Conservation (phyloP, 768 basidiomycete species). For the Pleurotus platypus region DNA sequence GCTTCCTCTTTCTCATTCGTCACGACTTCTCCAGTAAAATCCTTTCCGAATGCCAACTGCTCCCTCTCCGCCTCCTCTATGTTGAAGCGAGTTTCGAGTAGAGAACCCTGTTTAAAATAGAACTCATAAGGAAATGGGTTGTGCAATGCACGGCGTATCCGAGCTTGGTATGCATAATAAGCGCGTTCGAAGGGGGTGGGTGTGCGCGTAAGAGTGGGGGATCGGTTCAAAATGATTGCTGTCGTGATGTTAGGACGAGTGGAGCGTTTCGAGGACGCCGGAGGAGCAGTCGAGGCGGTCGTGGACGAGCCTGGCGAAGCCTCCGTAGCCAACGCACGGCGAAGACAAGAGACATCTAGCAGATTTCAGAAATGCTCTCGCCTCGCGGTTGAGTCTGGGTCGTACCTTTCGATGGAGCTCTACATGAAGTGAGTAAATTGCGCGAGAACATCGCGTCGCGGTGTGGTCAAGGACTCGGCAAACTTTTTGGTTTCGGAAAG, state of each 20-base stretch:
- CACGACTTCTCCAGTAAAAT: constrained; percentile 47
- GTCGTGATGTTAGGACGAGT: constrained; percentile 43
- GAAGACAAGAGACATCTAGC: constrained; percentile 13
- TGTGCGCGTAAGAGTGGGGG: constrained; percentile 70
- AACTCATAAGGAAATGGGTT: constrained; percentile 88
- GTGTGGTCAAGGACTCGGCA: background rate
- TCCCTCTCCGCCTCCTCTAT: constrained; percentile 74
- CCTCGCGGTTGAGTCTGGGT: background rate
- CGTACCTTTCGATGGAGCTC: constrained; percentile 24
- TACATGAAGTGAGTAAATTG: constrained; percentile 25
- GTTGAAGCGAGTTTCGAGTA: constrained; percentile 78
- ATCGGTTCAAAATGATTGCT: constrained; percentile 73
- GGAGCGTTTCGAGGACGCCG: constrained; percentile 23
- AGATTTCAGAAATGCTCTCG: background rate
- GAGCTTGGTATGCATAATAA: constrained; percentile 80
- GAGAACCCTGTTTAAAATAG: constrained; percentile 91
- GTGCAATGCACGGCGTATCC: constrained; percentile 79
- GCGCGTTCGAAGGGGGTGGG: constrained; percentile 74
- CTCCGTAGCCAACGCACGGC: constrained; percentile 44
- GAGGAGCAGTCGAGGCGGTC: constrained; percentile 11
- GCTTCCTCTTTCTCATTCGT: constrained; percentile 40
- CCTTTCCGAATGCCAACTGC: constrained; percentile 66
- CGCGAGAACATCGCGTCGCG: constrained; percentile 28
- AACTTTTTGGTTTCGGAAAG: constrained; percentile 1
- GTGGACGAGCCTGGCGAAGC: constrained; percentile 19